Base-by-base conservation (phyloP, 306 rosid species). In the Styphnolobium japonicum region DNA sequence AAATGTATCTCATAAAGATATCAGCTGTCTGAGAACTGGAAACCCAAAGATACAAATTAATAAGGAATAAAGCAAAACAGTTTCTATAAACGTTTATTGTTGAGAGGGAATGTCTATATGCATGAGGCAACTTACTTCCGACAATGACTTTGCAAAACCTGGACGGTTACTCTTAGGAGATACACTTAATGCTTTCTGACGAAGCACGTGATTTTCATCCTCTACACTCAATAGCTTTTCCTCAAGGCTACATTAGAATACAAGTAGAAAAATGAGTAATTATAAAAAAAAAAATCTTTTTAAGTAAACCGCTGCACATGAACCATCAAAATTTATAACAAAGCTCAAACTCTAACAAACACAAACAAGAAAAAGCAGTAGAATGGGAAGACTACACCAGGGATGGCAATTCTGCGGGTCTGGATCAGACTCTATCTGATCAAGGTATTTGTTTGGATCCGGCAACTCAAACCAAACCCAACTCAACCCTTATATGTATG, bases 121-220 rank as follows among this genome's bases (percentile, higher is more conserved):
- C 15, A 75, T 29, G 56, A 43, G 34, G 53, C 62, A 79, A 75
- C 89, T 85, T 85, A 95, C 97, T 87, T 93, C 98, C 6, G 94
- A 71, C 4, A 89, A 25, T 5, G 97, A 64, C 92, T 85, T 93
- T 5, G 88, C 90, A 83, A 78, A 63, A 70, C 82, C 88, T 14
- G 85, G 86, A 19, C 87, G 96, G 75, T 51, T 89, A 85, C 88
- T 89, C 90, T 88, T 93, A 34, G 92, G 75, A 58, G 85, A n/a
- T n/a, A n/a, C 89, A 84, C 51, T 87, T 75, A 90, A 83, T 45
- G 97, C 79, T 72, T 89, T 95, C 85, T 90, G 98, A 42, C 96
- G 93, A 82, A 95, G 87, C 75, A 95, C 81, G 0, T 77, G 98
- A 87, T 95, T 95, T 85, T 95, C 99, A 36, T 90, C 89, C 87